Conservation (phyloP, 2,329 filamentous ascomycete genomes). For the Colletotrichum echinochloae region DNA sequence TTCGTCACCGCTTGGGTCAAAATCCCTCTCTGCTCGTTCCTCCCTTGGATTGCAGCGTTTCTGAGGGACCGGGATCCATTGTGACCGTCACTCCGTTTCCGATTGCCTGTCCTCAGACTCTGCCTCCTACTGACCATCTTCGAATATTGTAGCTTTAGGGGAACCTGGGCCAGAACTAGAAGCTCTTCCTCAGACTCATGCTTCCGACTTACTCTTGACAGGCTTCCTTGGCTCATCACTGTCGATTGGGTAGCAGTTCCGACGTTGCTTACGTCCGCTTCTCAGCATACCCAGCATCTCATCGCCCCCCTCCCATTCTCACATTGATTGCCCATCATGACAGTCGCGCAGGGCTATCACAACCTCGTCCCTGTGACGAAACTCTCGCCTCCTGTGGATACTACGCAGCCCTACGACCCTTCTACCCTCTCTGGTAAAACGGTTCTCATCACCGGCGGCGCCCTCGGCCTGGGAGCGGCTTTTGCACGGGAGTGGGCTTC, state of each 20-base stretch:
- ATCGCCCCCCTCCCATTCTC: neutral
- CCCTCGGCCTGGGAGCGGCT: conserved; percentile 69
- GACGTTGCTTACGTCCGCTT: neutral
- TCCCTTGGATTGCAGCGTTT: conserved; percentile 6
- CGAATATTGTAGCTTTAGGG: neutral
- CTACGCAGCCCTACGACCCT: conserved; percentile 56
- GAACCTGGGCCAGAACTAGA: neutral
- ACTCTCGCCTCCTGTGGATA: conserved; percentile 60
- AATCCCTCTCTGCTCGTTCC: neutral
- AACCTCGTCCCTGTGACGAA: conserved; percentile 33
- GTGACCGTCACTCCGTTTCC: neutral
- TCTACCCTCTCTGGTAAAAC: conserved; percentile 64
- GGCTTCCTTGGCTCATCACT: neutral
- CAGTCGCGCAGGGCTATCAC: conserved; percentile 29
- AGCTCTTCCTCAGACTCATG: neutral
- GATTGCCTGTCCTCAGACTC: neutral
- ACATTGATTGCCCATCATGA: conserved; percentile 25
- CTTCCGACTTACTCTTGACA: neutral
- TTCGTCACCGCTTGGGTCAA: neutral
- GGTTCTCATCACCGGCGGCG: conserved; percentile 73
- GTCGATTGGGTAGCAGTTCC: too few relatives aligned
- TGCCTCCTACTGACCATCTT: neutral
- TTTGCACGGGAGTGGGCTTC: conserved; percentile 66
- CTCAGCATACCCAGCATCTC: neutral
- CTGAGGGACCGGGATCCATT: conserved; percentile 1